Base-by-base conservation (phyloP, 2,329 filamentous ascomycete species). In the Truncatella angustata region DNA sequence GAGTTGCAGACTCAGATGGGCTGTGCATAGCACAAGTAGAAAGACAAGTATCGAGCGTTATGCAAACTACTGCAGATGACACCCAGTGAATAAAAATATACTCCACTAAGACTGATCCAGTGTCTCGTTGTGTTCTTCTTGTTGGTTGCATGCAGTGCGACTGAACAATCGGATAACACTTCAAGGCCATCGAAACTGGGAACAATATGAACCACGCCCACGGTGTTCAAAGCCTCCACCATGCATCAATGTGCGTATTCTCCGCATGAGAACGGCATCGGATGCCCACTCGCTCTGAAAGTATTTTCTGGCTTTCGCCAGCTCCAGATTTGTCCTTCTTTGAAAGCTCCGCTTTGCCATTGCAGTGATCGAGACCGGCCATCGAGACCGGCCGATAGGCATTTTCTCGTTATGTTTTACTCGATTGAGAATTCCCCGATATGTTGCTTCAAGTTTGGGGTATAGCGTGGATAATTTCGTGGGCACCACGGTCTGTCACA, bases 301-400 rank as follows among this genome's bases (percentile, higher is more conserved):
- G 30, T 16, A 18, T 7, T 23, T 20, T 35, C 12, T 28, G 32
- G 37, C 16, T 26, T 43, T 26, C 24, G 16, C n/a, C 39, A 24
- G 39, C 23, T 14, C 10, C 40, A 43, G 49, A 24, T 32, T 24
- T 14, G 5, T 24, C 28, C 12, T n/a, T 43, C 40, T 43, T n/a
- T n/a, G n/a, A n/a, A n/a, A n/a, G n/a, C n/a, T n/a, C n/a, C n/a
- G n/a, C n/a, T n/a, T n/a, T n/a, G n/a, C n/a, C n/a, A n/a, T n/a
- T n/a, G n/a, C n/a, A n/a, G n/a, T n/a, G n/a, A n/a, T n/a, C n/a
- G n/a, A n/a, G n/a, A n/a, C n/a, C n/a, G n/a, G n/a, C n/a, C n/a
- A n/a, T 53, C 47, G 51, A 53, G 51, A 50, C 51, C 47, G 46
- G 30, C 47, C 46, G 50, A 44, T 26, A 12, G 47, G 47, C 47